phyloP scores from a whole-genome alignment of 371 early-diverging fungal species.

The Mucor plumbeus region DNA sequence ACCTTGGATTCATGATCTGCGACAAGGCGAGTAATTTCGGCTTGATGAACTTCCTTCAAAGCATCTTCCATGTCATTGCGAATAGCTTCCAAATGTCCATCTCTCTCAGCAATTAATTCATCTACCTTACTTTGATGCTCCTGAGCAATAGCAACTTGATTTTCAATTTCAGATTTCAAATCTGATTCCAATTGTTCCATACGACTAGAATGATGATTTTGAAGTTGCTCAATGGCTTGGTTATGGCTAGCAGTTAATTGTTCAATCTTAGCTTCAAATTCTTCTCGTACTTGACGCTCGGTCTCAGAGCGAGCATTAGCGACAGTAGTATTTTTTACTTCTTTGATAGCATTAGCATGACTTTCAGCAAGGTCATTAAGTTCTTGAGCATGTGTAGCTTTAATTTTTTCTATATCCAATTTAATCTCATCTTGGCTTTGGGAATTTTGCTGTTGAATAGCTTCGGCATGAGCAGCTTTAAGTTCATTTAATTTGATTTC shows the following conservation, averaged over 20 bases:
- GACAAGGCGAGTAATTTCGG: constrained; percentile 23
- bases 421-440: constrained; percentile 20
- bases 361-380: constrained; percentile 20
- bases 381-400: constrained; percentile 20
- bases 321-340: constrained; percentile 25
- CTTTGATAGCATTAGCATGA: constrained; percentile 26
- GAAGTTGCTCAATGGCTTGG: constrained; percentile 47
- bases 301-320: constrained; percentile 33
- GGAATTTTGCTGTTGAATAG: constrained; percentile 12
- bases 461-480: constrained; percentile 14
- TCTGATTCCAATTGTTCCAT: constrained; percentile 40
- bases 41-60: constrained; percentile 25
- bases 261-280: constrained; percentile 43
- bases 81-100: constrained; percentile 35
- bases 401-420: constrained; percentile 21
- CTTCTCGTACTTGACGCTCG: constrained; percentile 40
- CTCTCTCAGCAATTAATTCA: constrained; percentile 22
- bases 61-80: constrained; percentile 46
- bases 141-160: constrained; percentile 28
- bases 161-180: constrained; percentile 29
- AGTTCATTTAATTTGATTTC: constrained; percentile 20
- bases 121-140: constrained; percentile 37
- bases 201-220: constrained; percentile 35
- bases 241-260: constrained; percentile 36
- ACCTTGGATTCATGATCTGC: constrained; percentile 30